A percentile compares a stretch with the other conserved stretches of the same genome.
phyloP scores from a whole-genome alignment of 1,139 yeast genomes.

The Geotrichum reessii region DNA sequence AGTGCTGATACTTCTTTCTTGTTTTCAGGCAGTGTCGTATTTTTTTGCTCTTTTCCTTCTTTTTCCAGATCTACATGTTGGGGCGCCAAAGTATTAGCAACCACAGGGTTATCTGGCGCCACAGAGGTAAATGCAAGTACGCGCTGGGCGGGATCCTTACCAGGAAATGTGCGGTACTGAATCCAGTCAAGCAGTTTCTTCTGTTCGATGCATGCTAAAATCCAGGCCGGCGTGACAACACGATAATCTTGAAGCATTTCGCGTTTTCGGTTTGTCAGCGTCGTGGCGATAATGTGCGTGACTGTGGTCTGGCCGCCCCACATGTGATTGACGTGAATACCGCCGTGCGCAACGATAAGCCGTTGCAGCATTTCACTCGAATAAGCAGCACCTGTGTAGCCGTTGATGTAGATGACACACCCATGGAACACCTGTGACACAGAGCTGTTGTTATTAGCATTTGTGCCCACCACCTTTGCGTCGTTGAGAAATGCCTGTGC shows the following conservation, averaged over 20 bases:
- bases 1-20: neutral
- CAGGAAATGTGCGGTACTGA: constrained; percentile 48
- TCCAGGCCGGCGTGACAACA: constrained; percentile 83
- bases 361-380: constrained; percentile 66
- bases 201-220: constrained; percentile 53
- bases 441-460: constrained; percentile 15
- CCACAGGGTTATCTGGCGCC: neutral
- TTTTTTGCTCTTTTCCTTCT: neutral
- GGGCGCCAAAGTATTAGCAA: neutral
- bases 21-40: neutral
- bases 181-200: constrained; percentile 59
- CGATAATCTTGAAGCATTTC: constrained; percentile 59
- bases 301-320: constrained; percentile 68
- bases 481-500: constrained; percentile 47
- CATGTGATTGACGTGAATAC: constrained; percentile 36
- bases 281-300: constrained; percentile 79
- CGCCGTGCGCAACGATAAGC: constrained; percentile 72
- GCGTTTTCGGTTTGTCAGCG: constrained; percentile 69
- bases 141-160: constrained; percentile 22
- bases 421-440: constrained; percentile 49
- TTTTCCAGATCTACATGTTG: neutral
- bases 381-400: constrained; percentile 62
- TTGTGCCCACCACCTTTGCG: constrained; percentile 29
- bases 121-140: neutral
- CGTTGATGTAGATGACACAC: constrained; percentile 73